A percentile compares a stretch with the other conserved stretches of the same genome.
These are phyloP conservation scores for Pascua guehoae DNA, from an alignment of 1,284 basidiomycete genomes.

Conservation along the genomic window DNA sequence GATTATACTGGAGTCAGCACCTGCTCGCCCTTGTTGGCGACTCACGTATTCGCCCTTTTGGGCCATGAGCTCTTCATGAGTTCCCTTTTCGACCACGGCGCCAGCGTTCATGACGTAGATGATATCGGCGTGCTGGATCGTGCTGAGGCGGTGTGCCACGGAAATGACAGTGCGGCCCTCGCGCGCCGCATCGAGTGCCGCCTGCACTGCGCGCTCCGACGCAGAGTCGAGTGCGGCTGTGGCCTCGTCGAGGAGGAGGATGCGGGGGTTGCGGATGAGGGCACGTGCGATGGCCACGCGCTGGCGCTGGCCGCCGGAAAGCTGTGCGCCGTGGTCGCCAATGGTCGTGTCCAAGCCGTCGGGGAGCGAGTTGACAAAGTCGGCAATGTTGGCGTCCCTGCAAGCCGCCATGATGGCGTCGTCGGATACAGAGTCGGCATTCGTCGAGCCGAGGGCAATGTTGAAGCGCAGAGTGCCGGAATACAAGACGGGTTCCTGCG, in stretches of 20 bases:
- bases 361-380: slow-evolving; percentile 83
- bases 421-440: slow-evolving; percentile 80
- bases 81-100: slow-evolving; percentile 78
- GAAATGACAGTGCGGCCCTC: slow-evolving; percentile 84
- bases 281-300: slow-evolving; percentile 96
- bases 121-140: slow-evolving; percentile 88
- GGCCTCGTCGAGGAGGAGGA: slow-evolving; percentile 84
- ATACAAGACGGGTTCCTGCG: slow-evolving; percentile 90
- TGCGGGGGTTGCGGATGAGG: slow-evolving; percentile 89
- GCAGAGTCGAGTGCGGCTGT: slow-evolving; percentile 94
- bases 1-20: slow-evolving; percentile 58
- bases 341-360: slow-evolving; percentile 88
- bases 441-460: slow-evolving; percentile 78
- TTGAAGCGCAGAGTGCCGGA: slow-evolving; percentile 85
- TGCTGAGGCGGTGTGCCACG: slow-evolving; percentile 88
- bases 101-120: slow-evolving; percentile 94
- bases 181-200: slow-evolving; percentile 84
- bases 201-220: slow-evolving; percentile 91
- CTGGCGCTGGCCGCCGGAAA: slow-evolving; percentile 69
- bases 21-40: slow-evolving; percentile 13
- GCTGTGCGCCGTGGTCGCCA: slow-evolving; percentile 88
- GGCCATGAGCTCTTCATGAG: slow-evolving; percentile 75
- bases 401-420: slow-evolving; percentile 81
- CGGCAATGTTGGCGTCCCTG: slow-evolving; percentile 77
- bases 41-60: slow-evolving; percentile 63